phyloP scores from a whole-genome alignment of 2,329 filamentous ascomycete genomes.

The Endocalyx cinctus region DNA sequence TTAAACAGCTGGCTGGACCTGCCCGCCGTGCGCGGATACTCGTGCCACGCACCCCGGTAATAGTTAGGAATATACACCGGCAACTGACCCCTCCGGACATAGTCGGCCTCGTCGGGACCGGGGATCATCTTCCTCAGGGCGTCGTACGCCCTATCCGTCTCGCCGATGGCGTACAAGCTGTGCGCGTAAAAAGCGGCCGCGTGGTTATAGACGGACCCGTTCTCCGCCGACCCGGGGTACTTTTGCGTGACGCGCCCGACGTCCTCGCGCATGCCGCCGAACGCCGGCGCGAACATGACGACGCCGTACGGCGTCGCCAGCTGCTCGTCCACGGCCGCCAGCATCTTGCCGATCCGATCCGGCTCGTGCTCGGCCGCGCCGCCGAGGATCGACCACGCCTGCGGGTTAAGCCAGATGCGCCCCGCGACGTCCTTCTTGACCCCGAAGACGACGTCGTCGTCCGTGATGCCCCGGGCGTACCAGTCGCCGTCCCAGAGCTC shows the following conservation, averaged over 20 bases:
- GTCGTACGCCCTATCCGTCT: slow-evolving; percentile 46
- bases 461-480: slow-evolving; percentile 55
- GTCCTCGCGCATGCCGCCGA: slow-evolving; percentile 52
- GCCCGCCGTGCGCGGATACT: slow-evolving; percentile 48
- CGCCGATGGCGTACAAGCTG: slow-evolving; percentile 45
- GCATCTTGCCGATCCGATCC: slow-evolving; percentile 38
- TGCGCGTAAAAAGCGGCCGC: slow-evolving; percentile 51
- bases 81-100: slow-evolving; percentile 48
- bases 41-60: slow-evolving; percentile 47
- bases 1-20: slow-evolving; percentile 55
- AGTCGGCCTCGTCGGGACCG: slow-evolving; percentile 46
- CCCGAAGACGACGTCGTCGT: slow-evolving; percentile 49
- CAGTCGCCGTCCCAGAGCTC: slow-evolving; percentile 54
- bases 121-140: slow-evolving; percentile 50
- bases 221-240: slow-evolving; percentile 53
- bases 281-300: slow-evolving; percentile 53
- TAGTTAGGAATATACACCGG: slow-evolving; percentile 57
- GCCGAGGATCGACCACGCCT: slow-evolving; percentile 51
- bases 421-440: slow-evolving; percentile 46
- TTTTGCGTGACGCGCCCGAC: slow-evolving; percentile 56
- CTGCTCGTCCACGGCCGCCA: slow-evolving; percentile 45
- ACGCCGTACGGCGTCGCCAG: slow-evolving; percentile 50
- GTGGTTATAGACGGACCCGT: slow-evolving; percentile 55
- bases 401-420: slow-evolving; percentile 55
- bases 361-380: slow-evolving; percentile 42